Evolutionary conservation across 345 rosid species (phyloP).

Genomic region (Lumnitzera littorea): DNA sequence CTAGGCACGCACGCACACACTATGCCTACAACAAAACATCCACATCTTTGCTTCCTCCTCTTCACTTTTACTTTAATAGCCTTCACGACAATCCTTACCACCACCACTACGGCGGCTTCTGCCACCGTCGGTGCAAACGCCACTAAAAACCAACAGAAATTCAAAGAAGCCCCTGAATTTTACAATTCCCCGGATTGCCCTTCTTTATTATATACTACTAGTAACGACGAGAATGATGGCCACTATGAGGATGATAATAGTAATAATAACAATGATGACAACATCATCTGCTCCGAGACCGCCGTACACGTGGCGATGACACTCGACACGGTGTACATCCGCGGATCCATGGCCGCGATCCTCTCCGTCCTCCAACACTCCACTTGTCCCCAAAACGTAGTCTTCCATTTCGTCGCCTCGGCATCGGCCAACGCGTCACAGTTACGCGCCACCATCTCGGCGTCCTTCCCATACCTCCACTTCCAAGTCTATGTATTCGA

Average conservation of each 20-base stretch:
- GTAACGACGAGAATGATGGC: neutral
- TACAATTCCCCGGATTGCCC: slow-evolving; percentile 80
- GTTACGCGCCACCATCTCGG: slow-evolving; percentile 24
- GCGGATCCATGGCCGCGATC: slow-evolving; percentile 57
- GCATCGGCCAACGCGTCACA: slow-evolving; percentile 24
- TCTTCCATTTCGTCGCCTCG: slow-evolving; percentile 39
- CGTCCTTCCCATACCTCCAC: slow-evolving; percentile 39
- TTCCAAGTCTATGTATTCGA: slow-evolving; percentile 32
- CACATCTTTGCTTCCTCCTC: neutral
- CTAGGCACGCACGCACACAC: no score
- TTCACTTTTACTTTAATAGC: neutral
- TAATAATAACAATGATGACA: neutral
- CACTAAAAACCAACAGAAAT: slow-evolving; percentile 24
- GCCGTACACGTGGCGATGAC: slow-evolving; percentile 97
- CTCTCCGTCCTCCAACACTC: slow-evolving; percentile 43
- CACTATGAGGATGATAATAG: neutral
- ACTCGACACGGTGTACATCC: slow-evolving; percentile 76
- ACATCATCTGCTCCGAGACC: slow-evolving; percentile 56
- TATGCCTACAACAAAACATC: neutral
- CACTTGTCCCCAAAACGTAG: slow-evolving; percentile 36
- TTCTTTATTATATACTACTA: neutral
- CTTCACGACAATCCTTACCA: slow-evolving; percentile 5
- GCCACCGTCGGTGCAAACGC: slow-evolving; percentile 12
- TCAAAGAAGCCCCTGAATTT: slow-evolving; percentile 93
- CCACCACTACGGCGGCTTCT: slow-evolving; percentile 1